These are phyloP conservation scores for Pseudonectria buxi DNA, from an alignment of 2,329 filamentous ascomycete genomes.

Conservation along the genomic window DNA sequence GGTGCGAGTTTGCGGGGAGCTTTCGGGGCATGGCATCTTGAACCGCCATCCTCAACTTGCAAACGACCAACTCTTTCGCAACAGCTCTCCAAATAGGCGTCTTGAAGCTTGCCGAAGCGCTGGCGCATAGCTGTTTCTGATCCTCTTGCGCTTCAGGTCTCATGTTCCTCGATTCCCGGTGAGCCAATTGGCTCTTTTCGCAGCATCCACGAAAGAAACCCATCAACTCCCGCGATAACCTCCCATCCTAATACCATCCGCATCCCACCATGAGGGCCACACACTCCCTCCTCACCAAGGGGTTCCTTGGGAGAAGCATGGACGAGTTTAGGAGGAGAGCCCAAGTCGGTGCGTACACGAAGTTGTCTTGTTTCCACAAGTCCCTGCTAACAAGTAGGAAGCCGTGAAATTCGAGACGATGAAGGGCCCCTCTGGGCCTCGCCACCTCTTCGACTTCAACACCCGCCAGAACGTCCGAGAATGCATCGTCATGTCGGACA, in stretches of 20 bases:
- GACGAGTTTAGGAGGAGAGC: constrained; percentile 54
- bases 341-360: constrained; percentile 40
- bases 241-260: background rate
- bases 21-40: background rate
- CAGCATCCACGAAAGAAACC: background rate
- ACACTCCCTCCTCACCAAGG: constrained; percentile 37
- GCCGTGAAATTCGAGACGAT: constrained; percentile 65
- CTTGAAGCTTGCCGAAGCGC: background rate
- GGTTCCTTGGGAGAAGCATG: constrained; percentile 51
- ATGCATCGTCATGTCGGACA: constrained; percentile 78
- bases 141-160: background rate
- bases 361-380: background rate
- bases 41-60: background rate
- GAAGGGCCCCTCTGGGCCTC: constrained; percentile 56
- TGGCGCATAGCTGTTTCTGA: background rate
- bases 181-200: constrained; percentile 24
- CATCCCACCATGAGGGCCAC: constrained; percentile 41
- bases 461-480: constrained; percentile 37
- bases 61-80: too few relatives aligned
- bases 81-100: background rate
- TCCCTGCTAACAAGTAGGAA: constrained; percentile 26
- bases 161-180: constrained; percentile 18
- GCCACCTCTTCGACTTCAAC: constrained; percentile 59
- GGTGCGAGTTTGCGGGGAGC: constrained; percentile 6
- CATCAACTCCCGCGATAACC: background rate